These are phyloP conservation scores for Nemania abortiva DNA, from an alignment of 2,329 filamentous ascomycete species.

Conservation along the genomic window DNA sequence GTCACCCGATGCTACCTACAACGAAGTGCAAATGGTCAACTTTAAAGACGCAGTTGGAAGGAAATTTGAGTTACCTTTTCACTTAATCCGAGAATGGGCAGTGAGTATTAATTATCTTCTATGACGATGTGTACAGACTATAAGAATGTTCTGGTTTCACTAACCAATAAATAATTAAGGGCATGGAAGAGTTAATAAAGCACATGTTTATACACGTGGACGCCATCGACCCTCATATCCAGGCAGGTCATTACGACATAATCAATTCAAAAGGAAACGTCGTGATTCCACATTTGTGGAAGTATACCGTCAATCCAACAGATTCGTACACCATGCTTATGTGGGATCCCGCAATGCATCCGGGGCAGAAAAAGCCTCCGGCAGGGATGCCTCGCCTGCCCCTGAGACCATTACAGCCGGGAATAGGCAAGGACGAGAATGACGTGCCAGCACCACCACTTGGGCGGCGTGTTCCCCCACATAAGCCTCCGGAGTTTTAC, in stretches of 20 bases:
- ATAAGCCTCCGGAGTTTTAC: too few relatives aligned
- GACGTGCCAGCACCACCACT: too few relatives aligned
- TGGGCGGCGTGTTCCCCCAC: too few relatives aligned
- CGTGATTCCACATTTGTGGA: slow-evolving; percentile 16
- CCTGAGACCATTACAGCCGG: too few relatives aligned
- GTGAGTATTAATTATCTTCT: slow-evolving; percentile 9
- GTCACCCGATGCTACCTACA: neutral
- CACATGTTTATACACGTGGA: slow-evolving; percentile 18
- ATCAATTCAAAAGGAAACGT: slow-evolving; percentile 12
- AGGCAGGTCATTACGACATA: slow-evolving; percentile 21
- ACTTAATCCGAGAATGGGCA: slow-evolving; percentile 3
- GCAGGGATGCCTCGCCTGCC: too few relatives aligned
- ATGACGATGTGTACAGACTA: neutral
- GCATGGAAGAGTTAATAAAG: slow-evolving; percentile 22
- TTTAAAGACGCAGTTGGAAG: slow-evolving; percentile 17
- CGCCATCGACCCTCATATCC: slow-evolving; percentile 11
- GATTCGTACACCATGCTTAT: slow-evolving; percentile 36
- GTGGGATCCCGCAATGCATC: slow-evolving; percentile 34
- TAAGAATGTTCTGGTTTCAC: neutral
- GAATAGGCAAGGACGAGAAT: too few relatives aligned
- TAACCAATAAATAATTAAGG: slow-evolving; percentile 9
- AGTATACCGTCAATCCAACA: slow-evolving; percentile 11
- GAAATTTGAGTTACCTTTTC: slow-evolving; percentile 14
- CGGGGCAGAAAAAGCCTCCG: too few relatives aligned
- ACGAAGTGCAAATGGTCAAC: neutral